Evolutionary conservation across 306 rosid species (phyloP), one percentile per base, ranked within the genome.

Genomic region (Carpinus fangiana): DNA sequence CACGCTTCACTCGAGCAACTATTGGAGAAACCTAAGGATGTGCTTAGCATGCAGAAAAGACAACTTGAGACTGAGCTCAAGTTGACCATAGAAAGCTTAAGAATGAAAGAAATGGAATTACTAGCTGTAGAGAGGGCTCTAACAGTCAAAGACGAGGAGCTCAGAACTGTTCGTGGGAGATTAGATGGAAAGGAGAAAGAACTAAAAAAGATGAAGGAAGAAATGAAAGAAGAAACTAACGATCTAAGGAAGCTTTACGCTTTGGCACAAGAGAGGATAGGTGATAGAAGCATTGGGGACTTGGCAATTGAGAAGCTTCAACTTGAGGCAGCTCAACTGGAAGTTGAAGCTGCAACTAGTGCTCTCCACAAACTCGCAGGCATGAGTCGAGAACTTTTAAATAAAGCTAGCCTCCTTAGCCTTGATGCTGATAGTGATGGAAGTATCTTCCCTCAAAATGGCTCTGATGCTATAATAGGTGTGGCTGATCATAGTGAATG

Each of bases 291-390:
- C 75, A 56, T 77, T 2, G 95, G 89, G 62, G 92, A 91, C 80
- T 84, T 91, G 81, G 92, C 89, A 54, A 79, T 87, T 16, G 98
- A 90, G 91, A 95, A 83, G 86, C 91, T 95, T 81, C 94, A 89
- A 79, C 83, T 95, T 2, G 97, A 95, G 85, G 90, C 94, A 77
- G 89, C 96, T 82, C 91, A 89, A 78, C 74, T 90, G 70, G 93
- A 95, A 79, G 90, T 84, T 73, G 92, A 87, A 87, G 97, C 94
- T 20, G 97, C 97, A 12, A 90, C 94, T n/a, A 79, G 73, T 61
- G 93, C 98, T 38, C 93, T 93, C n/a, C 78, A 90, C 45, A 89
- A 93, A 76, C 90, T 95, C 51, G 70, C 85, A 0, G 92, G 87
- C 28, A 86, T 89, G 89, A 87, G 93, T 65, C 84, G 89, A 78